Evolutionary conservation across 1,284 basidiomycete genomes (phyloP), one percentile per base, ranked within the genome.

Genomic region (Puccinia brachypodii): DNA sequence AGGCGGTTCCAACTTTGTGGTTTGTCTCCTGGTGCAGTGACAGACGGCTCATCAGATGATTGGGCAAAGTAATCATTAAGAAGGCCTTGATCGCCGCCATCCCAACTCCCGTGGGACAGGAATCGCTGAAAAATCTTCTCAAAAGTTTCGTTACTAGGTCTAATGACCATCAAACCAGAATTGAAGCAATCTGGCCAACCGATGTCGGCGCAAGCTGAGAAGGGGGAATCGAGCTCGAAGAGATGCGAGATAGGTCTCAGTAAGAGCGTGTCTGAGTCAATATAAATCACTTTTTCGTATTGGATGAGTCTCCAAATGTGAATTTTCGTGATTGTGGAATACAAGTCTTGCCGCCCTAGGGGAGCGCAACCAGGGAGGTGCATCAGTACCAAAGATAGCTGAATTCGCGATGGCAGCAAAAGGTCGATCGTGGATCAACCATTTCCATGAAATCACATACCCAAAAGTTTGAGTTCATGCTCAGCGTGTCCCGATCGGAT

Each of bases 181-280:
- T 98, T 99, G 89, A 99, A 98, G 82, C 96, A 95, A 87, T 99
- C 96, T 56, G 96, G 96, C 96, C 96, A 99, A 84, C 96, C 96
- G 40, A 94, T 93, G 87, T 99, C 96, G 6, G 96, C 94, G 22
- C 92, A 93, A 13, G 96, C 96, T 60, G 95, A 92, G 84, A 89
- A 87, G 4, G 82, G 60, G 85, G 92, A 88, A 16, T 91, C 89
- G 73, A 92, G 87, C 36, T 89, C 89, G 87, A 98, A 96, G n/a
- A 98, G 90, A 86, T 95, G 94, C 31, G 93, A 92, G 73, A 98
- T 88, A 28, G 94, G 92, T 22, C 91, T 91, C 73, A 97, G 89
- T 66, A 96, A 94, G 83, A 99, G 92, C 69, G 95, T 92, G 87
- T 99, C 96, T 84, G 96, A 95, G 87, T 99, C 96, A 82, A 99